Base-by-base conservation (phyloP, 768 basidiomycete species). In the Leccinum fibrillosum region DNA sequence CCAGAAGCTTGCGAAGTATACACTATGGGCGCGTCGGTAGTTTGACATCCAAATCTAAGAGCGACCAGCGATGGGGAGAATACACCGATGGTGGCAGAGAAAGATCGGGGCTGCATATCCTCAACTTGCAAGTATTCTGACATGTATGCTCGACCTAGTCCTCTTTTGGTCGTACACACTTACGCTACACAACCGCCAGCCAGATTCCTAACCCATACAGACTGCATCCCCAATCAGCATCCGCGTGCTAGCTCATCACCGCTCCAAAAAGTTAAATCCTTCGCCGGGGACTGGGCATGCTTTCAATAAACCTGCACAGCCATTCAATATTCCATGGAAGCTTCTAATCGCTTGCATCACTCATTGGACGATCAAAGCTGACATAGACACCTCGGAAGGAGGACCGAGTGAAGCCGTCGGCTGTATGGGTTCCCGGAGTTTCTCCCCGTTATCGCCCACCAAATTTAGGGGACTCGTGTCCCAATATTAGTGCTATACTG, bases 1-100 rank as follows among this genome's bases (percentile, higher is more conserved):
- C 49, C 48, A 6, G 60, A 57, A 5, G 69, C 62, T n/a, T 63
- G 58, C 25, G 59, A 70, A 17, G 62, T 68, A 1, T 67, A 10
- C 12, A 34, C 34, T 13, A 13, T 34, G 35, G 35, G 35, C 15
- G 13, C 35, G 15, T 15, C n/a, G 1, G 39, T 8, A n/a, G n/a
- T 39, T 10, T 3, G 19, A 42, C 10, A 19, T 42, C 19, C n/a
- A n/a, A 19, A 19, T n/a, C n/a, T 19, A 10, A 19, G 37, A 39
- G 39, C n/a, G n/a, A 42, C n/a, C n/a, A 42, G n/a, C 9, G 39
- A 19, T 42, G n/a, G 39, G 9, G n/a, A 10, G 10, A 42, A 42
- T 19, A 42, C 4, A n/a, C 9, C 17, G 10, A 42, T 42, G 39
- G 17, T 42, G n/a, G 35, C 15, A 17, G 35, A 19, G 11, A 11